phyloP scores from a whole-genome alignment of 495 filamentous ascomycete genomes.

The Staphylotrichum tortipilum region DNA sequence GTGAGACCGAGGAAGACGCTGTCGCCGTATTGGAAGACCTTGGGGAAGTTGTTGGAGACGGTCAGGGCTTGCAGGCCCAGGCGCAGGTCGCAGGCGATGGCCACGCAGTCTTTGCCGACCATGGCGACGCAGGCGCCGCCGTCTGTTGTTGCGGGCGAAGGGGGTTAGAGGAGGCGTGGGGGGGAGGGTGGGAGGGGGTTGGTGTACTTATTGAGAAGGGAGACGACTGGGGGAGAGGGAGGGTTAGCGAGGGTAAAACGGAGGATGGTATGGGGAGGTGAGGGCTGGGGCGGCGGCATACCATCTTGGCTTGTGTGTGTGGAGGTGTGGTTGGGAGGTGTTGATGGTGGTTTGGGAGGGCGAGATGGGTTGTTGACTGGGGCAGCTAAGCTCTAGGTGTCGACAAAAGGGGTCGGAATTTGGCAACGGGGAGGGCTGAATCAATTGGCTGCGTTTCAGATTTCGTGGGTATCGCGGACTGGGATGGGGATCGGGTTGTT shows the following conservation, averaged over 20 bases:
- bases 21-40: constrained; percentile 96
- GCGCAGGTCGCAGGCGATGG: constrained; percentile 97
- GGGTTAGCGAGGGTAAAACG: constrained; percentile 11
- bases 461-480: neutral
- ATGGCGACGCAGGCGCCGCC: constrained; percentile 95
- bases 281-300: too few species aligned
- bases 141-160: constrained; percentile 44
- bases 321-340: neutral
- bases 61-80: constrained; percentile 95
- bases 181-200: neutral
- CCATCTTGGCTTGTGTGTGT: constrained; percentile 19
- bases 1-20: constrained; percentile 88
- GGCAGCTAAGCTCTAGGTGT: too few species aligned
- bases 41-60: constrained; percentile 98
- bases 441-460: neutral
- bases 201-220: constrained; percentile 81
- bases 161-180: constrained; percentile 8
- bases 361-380: too few species aligned
- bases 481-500: neutral
- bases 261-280: neutral
- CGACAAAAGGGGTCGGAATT: too few species aligned
- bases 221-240: constrained; percentile 45
- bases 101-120: constrained; percentile 98
- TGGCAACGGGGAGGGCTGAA: neutral
- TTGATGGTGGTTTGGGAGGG: neutral